Percentiles rank a stretch among this genome's conserved stretches.
These are phyloP conservation scores for Spencermartinsiella europaea DNA, from an alignment of 805 yeast genomes.

Conservation along the genomic window DNA sequence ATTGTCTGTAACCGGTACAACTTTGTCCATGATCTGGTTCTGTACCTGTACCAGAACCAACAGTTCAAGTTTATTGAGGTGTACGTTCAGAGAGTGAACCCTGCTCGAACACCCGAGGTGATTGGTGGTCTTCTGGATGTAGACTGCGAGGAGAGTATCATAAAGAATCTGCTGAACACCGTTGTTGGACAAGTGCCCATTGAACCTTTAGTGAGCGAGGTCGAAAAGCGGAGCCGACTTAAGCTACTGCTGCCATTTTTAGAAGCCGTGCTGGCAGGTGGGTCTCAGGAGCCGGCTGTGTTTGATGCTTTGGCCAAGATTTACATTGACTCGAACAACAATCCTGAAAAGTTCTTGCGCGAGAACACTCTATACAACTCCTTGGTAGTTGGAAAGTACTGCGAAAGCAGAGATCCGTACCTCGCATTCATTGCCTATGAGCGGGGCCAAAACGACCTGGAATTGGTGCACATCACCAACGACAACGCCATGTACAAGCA, in stretches of 20 bases:
- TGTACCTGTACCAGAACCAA: conserved; percentile 91
- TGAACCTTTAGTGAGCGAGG: conserved; percentile 83
- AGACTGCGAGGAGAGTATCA: conserved; percentile 89
- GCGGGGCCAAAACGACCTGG: conserved; percentile 88
- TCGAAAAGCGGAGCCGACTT: conserved; percentile 92
- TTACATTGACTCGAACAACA: conserved; percentile 94
- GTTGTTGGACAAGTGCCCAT: conserved; percentile 95
- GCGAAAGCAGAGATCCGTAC: conserved; percentile 99
- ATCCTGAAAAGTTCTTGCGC: conserved; percentile 92
- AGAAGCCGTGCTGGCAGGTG: conserved; percentile 82
- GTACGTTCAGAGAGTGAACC: conserved; percentile 96
- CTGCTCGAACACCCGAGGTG: conserved; percentile 93
- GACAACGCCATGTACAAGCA: conserved; percentile 98
- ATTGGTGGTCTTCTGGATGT: conserved; percentile 94
- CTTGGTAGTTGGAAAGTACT: conserved; percentile 92
- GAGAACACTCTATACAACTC: conserved; percentile 90
- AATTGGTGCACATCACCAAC: conserved; percentile 85
- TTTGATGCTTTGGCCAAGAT: conserved; percentile 95
- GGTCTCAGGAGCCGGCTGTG: conserved; percentile 80
- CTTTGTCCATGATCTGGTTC: conserved; percentile 87
- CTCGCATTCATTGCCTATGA: conserved; percentile 96
- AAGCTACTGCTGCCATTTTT: conserved; percentile 88
- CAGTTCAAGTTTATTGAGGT: conserved; percentile 96
- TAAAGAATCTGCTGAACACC: conserved; percentile 71
- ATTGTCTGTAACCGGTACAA: conserved; percentile 91